Base-by-base conservation (phyloP, 2,329 filamentous ascomycete genomes). In the Bipolaris bicolor region DNA sequence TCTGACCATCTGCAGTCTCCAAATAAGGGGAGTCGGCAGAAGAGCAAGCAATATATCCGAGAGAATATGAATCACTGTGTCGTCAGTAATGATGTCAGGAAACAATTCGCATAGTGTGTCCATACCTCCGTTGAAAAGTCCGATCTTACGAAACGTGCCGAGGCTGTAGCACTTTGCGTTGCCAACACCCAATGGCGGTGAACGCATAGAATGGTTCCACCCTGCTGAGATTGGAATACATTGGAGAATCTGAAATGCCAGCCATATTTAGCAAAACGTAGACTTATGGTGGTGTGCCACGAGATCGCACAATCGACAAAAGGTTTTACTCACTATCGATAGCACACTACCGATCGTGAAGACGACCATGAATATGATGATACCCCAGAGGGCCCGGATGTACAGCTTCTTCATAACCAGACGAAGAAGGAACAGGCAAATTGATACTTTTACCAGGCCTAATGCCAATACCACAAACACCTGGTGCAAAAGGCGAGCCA, bases 371-470 rank as follows among this genome's bases (percentile, higher is more conserved):
- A 83, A 82, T 0, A 64, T 77, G 49, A 83, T 78, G 7, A 77
- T 65, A 2, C 67, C 72, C 62, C 76, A 78, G 1, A 83, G 66
- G 49, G 80, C 78, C 3, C 67, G 66, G 79, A 80, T 7, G 57
- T 67, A 36, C 70, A 79, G 16, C 71, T 67, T 43, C 7, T 16
- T 41, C 13, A 73, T 46, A 1, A 78, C 76, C 6, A 82, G 67
- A 36, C 81, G 71, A 49, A 82, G 66, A 5, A 83, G 69, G 58
- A 81, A 80, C 29, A 80, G 73, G 1, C 75, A 78, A 26, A 82
- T 76, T 0, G 81, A 82, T 9, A 83, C 74, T 63, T 83, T 83
- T 57, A 82, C 78, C 1, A 77, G 63, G 10, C 77, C 75, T 3
- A 81, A 76, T 0, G 77, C 81, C 6, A 79, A 62, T 63, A 82